Percentiles rank a stretch among this genome's conserved stretches.
Conservation (phyloP, 768 basidiomycete species). For the Tricholoma matsutake region DNA sequence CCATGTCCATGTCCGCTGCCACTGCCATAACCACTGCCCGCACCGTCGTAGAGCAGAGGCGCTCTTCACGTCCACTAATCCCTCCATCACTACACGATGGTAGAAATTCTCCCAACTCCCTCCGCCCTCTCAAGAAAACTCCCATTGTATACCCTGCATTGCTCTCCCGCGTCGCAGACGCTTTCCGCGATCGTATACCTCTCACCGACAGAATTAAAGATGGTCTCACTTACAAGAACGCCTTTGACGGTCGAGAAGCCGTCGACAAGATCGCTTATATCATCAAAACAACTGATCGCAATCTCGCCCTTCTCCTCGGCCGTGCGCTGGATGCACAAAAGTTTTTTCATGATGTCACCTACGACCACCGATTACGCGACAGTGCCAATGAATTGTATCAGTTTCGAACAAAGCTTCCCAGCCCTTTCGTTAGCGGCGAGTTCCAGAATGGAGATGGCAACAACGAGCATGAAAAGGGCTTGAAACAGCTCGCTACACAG, state of each 20-base stretch:
- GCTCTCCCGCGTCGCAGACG: conserved; percentile 90
- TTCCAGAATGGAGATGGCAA: conserved; percentile 33
- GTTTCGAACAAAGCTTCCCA: conserved; percentile 79
- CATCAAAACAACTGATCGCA: conserved; percentile 97
- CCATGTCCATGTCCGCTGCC: conserved; percentile 75
- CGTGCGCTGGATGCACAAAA: conserved; percentile 96
- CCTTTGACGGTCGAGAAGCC: conserved; percentile 96
- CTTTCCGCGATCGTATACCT: conserved; percentile 80
- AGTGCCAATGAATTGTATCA: conserved; percentile 89
- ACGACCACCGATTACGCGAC: conserved; percentile 93
- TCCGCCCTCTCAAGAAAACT: conserved; percentile 48
- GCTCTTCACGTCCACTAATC: conserved; percentile 31
- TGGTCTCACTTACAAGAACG: conserved; percentile 92
- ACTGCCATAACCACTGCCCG: conserved; percentile 39
- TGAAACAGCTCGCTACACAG: conserved; percentile 10
- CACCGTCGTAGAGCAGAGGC: conserved; percentile 39
- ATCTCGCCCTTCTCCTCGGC: conserved; percentile 91
- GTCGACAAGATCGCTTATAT: conserved; percentile 97
- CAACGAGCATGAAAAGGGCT: conserved; percentile 13
- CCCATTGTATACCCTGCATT: conserved; percentile 94
- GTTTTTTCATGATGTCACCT: conserved; percentile 99
- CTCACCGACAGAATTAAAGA: conserved; percentile 86
- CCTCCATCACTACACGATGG: conserved; percentile 36
- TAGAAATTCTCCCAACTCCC: conserved; percentile 37
- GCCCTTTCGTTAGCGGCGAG: conserved; percentile 83